Evolutionary conservation across 805 yeast genomes (phyloP).

Genomic region (Candida chauliodis): DNA sequence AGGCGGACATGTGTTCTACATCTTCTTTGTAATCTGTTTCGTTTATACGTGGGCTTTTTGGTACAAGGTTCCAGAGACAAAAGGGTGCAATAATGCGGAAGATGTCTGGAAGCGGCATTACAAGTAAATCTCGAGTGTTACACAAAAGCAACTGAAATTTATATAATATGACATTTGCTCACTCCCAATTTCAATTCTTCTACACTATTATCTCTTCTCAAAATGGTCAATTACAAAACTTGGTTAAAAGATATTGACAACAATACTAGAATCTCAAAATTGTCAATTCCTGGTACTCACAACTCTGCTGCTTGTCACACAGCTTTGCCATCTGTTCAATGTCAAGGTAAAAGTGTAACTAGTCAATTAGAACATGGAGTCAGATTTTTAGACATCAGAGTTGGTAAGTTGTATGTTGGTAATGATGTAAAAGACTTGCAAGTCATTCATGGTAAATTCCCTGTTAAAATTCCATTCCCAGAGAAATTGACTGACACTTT

Average conservation of each 20-base stretch:
- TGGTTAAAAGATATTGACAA: slow-evolving; percentile 60
- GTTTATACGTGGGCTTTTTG: slow-evolving; percentile 18
- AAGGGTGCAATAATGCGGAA: slow-evolving; percentile 19
- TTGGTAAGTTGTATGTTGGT: slow-evolving; percentile 54
- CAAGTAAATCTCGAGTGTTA: slow-evolving; percentile 2
- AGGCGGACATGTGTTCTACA: slow-evolving; percentile 28
- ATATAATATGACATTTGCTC: neutral
- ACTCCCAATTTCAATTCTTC: too few species aligned
- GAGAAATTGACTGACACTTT: slow-evolving; percentile 50
- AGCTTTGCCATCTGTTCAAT: slow-evolving; percentile 72
- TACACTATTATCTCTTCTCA: slow-evolving; percentile 5
- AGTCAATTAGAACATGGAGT: slow-evolving; percentile 70
- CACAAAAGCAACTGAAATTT: slow-evolving; percentile 4
- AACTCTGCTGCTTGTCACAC: slow-evolving; percentile 71
- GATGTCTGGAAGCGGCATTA: slow-evolving; percentile 24
- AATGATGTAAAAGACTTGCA: slow-evolving; percentile 51
- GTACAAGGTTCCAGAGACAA: slow-evolving; percentile 32
- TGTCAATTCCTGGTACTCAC: slow-evolving; percentile 83
- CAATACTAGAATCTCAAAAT: slow-evolving; percentile 45
- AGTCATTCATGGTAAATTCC: slow-evolving; percentile 74
- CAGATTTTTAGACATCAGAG: slow-evolving; percentile 68
- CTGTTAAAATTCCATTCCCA: slow-evolving; percentile 60
- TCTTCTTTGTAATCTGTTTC: slow-evolving; percentile 21
- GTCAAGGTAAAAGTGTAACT: slow-evolving; percentile 60
- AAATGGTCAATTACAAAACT: slow-evolving; percentile 37